These are phyloP conservation scores for Schizosaccharomyces lindneri DNA, from an alignment of 805 yeast species.

Conservation along the genomic window DNA sequence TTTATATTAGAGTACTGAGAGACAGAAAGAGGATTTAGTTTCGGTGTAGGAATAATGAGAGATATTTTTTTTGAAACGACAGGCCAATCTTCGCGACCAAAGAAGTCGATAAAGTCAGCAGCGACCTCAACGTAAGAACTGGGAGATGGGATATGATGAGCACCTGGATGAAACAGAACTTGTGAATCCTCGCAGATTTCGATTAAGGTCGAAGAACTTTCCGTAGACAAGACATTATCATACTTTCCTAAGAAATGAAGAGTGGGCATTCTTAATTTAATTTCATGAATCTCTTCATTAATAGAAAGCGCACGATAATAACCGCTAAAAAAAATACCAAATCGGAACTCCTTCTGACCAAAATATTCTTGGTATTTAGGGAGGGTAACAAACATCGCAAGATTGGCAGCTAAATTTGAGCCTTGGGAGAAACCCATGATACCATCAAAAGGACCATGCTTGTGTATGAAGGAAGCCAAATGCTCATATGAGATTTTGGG, in stretches of 20 bases:
- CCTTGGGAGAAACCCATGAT: background rate
- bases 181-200: background rate
- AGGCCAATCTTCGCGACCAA: background rate
- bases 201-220: background rate
- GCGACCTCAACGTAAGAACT: background rate
- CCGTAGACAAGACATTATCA: background rate
- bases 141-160: background rate
- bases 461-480: background rate
- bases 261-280: background rate
- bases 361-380: constrained; percentile 1
- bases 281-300: background rate
- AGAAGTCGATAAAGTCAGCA: background rate
- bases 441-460: constrained; percentile 2
- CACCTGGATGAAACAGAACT: background rate
- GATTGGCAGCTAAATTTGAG: background rate
- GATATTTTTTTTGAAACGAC: background rate
- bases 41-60: background rate
- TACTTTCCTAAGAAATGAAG: background rate
- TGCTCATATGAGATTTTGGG: background rate
- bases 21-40: background rate
- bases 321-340: background rate
- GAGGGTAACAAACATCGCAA: background rate
- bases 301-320: background rate
- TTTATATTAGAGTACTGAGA: too few species aligned
- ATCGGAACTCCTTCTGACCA: background rate